phyloP scores from a whole-genome alignment of 148 eudicot species.

The Rhododendron ovatum region DNA sequence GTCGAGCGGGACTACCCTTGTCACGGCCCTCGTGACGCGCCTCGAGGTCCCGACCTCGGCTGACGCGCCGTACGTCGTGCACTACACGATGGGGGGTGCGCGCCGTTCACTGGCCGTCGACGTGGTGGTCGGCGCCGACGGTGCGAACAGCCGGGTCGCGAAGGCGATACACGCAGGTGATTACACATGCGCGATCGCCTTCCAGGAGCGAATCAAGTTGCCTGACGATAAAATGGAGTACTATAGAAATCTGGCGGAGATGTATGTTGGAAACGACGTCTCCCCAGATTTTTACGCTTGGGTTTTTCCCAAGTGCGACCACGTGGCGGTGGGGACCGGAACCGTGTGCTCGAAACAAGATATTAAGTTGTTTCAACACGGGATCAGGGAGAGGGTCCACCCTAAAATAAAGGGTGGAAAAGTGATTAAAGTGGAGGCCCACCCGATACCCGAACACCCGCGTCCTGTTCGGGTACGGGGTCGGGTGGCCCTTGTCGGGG shows the following conservation, averaged over 20 bases:
- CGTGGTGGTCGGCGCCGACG: conserved; percentile 81
- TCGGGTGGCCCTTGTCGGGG: conserved; percentile 80
- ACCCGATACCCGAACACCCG: conserved; percentile 95
- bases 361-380: conserved; percentile 53
- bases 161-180: conserved; percentile 67
- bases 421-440: conserved; percentile 84
- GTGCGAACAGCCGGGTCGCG: conserved; percentile 82
- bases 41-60: conserved; percentile 42
- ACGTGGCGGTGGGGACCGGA: conserved; percentile 92
- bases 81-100: conserved; percentile 35
- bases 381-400: conserved; percentile 45
- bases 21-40: conserved; percentile 53
- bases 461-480: conserved; percentile 72
- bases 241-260: conserved; percentile 76
- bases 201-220: conserved; percentile 70
- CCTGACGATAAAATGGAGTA: conserved; percentile 82
- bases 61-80: conserved; percentile 44
- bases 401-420: conserved; percentile 60
- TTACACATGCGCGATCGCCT: conserved; percentile 81
- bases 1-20: conserved; percentile 46
- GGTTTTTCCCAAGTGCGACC: conserved; percentile 95
- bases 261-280: conserved; percentile 88
- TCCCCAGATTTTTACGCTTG: conserved; percentile 93
- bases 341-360: conserved; percentile 56
- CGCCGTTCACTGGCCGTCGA: conserved; percentile 50